These are phyloP conservation scores for Agastache rugosa DNA, from an alignment of 257 asterid species.

Conservation along the genomic window DNA sequence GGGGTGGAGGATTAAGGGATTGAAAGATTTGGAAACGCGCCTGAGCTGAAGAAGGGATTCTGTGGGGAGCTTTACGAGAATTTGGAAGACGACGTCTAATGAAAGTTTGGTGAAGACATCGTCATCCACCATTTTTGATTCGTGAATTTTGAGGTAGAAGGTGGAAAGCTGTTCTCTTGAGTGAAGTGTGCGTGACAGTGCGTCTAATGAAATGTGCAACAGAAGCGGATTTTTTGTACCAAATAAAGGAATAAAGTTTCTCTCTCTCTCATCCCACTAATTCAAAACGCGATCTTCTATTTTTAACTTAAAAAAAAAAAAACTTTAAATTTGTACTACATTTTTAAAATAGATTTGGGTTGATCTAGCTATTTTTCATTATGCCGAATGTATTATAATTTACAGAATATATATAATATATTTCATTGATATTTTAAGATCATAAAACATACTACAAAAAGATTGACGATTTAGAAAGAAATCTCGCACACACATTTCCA, in stretches of 20 bases:
- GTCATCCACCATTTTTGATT: conserved; percentile 30
- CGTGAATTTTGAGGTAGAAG: not conserved
- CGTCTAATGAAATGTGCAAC: not conserved
- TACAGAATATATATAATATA: too few species aligned
- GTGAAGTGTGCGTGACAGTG: not conserved
- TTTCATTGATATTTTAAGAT: too few species aligned
- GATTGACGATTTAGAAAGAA: too few species aligned
- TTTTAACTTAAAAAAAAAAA: too few species aligned
- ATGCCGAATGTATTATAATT: too few species aligned
- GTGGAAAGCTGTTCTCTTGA: conserved; percentile 4
- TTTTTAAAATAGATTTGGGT: too few species aligned
- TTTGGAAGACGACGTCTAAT: conserved; percentile 45
- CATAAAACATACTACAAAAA: too few species aligned
- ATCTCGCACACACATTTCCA: too few species aligned
- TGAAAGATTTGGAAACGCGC: conserved; percentile 41
- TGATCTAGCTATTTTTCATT: too few species aligned
- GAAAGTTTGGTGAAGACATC: conserved; percentile 40
- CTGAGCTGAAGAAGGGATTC: conserved; percentile 43
- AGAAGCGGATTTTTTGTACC: not conserved
- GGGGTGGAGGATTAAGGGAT: conserved; percentile 43
- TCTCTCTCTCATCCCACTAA: not conserved
- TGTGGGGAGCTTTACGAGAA: conserved; percentile 42
- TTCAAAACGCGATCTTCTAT: too few species aligned
- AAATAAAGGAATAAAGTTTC: conserved; percentile 15
- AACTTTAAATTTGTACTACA: too few species aligned